Evolutionary conservation across 805 yeast species (phyloP), one percentile per base, ranked within the genome.

Genomic region (Kazachstania bromeliacearum): DNA sequence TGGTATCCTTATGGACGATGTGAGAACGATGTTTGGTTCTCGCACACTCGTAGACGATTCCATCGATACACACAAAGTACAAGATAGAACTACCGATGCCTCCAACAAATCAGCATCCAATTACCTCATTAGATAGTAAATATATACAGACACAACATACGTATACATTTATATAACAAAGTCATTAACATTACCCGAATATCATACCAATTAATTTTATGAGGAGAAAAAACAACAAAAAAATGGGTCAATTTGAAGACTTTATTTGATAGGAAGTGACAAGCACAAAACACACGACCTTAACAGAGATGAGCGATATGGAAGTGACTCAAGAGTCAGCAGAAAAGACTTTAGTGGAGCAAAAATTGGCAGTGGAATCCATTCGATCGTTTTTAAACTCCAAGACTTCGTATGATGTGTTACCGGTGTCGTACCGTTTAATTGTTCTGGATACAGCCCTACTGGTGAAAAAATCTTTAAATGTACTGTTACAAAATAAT

Each of bases 371-470:
- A 0, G 71, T 85, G 40, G 75, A 76, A 46, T 85, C 94, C 14
- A 92, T 92, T 41, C 67, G 96, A 33, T 64, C 75, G 22, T 92
- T 92, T 51, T 65, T 92, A 29, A 81, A 85, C 52, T 78, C 92
- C 33, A 89, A 89, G 57, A 88, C 95, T 0, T 85, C 96, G 1
- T 92, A 92, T 58, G 99, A 92, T 53, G 98, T 92, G 16, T 68
- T 92, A 28, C 98, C 99, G 2, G 97, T 92, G 24, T 80, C 94
- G 15, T 92, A 89, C 59, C 70, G 96, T 48, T 70, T 92, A 51
- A 82, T 92, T 38, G 97, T 92, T 32, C 74, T 92, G 50, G 99
- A 92, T 57, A 88, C 97, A 2, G 76, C 95, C 5, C 66, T 92
- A 33, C 64, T 85, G 38, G 94, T 92, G 26, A 88, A 89, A 61